These are phyloP conservation scores for Glycine tomentella DNA, from an alignment of 306 rosid genomes.

Conservation along the genomic window DNA sequence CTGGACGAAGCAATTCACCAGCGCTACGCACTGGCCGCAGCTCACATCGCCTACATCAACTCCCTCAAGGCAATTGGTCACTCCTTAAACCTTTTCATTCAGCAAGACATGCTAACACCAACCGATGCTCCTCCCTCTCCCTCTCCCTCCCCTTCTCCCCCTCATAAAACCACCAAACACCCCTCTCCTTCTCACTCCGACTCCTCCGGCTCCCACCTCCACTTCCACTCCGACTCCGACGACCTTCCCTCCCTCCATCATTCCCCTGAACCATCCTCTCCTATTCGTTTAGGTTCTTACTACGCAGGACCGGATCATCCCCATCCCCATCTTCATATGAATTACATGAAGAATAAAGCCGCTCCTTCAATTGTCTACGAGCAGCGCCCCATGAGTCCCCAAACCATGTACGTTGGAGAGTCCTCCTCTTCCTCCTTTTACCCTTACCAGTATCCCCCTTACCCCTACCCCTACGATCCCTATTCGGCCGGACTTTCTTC, in stretches of 20 bases:
- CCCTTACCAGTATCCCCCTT: neutral
- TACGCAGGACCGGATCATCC: neutral
- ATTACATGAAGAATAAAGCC: constrained; percentile 72
- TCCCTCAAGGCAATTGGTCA: constrained; percentile 72
- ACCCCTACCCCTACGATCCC: constrained; percentile 13
- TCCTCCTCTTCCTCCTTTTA: constrained; percentile 56
- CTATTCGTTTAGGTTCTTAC: constrained; percentile 49
- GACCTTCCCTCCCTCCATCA: constrained; percentile 50
- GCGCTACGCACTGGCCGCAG: constrained; percentile 73
- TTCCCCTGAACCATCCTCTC: constrained; percentile 64
- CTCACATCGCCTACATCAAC: constrained; percentile 76
- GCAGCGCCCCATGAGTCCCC: constrained; percentile 61
- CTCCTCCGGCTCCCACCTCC: constrained; percentile 85
- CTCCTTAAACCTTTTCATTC: constrained; percentile 71
- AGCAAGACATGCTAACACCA: constrained; percentile 35
- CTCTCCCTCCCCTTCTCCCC: constrained; percentile 59
- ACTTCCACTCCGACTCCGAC: constrained; percentile 68
- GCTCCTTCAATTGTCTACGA: constrained; percentile 72
- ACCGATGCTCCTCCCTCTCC: neutral
- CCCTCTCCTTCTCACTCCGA: constrained; percentile 55
- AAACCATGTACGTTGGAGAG: constrained; percentile 67
- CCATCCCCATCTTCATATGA: constrained; percentile 47
- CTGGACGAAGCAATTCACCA: constrained; percentile 87
- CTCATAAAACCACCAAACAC: constrained; percentile 27
- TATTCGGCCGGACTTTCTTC: constrained; percentile 54